phyloP scores from a whole-genome alignment of 768 basidiomycete species.

The Chalciporus sphaerocephalus region DNA sequence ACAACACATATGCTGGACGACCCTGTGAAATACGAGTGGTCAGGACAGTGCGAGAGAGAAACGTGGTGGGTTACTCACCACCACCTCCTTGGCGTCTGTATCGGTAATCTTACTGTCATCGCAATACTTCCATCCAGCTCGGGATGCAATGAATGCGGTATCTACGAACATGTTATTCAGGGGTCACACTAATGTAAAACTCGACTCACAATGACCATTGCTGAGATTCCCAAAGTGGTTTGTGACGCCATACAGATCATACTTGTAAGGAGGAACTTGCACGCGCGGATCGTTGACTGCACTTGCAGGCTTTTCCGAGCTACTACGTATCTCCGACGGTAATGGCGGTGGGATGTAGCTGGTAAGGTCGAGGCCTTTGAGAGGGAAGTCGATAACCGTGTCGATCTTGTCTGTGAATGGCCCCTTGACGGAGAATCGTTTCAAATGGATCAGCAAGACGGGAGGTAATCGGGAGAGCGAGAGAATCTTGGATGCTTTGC shows the following conservation, averaged over 20 bases:
- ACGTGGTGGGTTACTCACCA: slow-evolving; percentile 48
- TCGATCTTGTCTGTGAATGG: slow-evolving; percentile 96
- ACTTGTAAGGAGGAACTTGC: slow-evolving; percentile 84
- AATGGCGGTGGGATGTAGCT: slow-evolving; percentile 83
- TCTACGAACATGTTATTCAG: slow-evolving; percentile 44
- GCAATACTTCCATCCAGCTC: slow-evolving; percentile 88
- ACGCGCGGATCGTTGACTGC: slow-evolving; percentile 66
- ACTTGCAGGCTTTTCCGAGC: slow-evolving; percentile 34
- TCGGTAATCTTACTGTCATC: slow-evolving; percentile 85
- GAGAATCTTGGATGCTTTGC: slow-evolving; percentile 81
- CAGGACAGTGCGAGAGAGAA: slow-evolving; percentile 6
- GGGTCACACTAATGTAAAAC: not conserved
- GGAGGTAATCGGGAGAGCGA: slow-evolving; percentile 92
- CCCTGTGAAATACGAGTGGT: slow-evolving; percentile 46
- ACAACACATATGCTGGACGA: slow-evolving; percentile 72
- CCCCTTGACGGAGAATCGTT: slow-evolving; percentile 87
- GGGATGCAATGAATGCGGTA: slow-evolving; percentile 85
- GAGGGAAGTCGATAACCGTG: slow-evolving; percentile 88
- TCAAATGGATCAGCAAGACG: slow-evolving; percentile 86
- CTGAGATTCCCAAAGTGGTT: slow-evolving; percentile 94
- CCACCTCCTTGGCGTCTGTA: slow-evolving; percentile 74
- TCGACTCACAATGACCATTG: slow-evolving; percentile 87
- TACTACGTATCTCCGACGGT: slow-evolving; percentile 57
- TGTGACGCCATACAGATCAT: slow-evolving; percentile 93
- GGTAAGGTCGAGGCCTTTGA: slow-evolving; percentile 56